These are phyloP conservation scores for Alternaria longipes DNA, from an alignment of 2,329 filamentous ascomycete genomes.

Conservation along the genomic window DNA sequence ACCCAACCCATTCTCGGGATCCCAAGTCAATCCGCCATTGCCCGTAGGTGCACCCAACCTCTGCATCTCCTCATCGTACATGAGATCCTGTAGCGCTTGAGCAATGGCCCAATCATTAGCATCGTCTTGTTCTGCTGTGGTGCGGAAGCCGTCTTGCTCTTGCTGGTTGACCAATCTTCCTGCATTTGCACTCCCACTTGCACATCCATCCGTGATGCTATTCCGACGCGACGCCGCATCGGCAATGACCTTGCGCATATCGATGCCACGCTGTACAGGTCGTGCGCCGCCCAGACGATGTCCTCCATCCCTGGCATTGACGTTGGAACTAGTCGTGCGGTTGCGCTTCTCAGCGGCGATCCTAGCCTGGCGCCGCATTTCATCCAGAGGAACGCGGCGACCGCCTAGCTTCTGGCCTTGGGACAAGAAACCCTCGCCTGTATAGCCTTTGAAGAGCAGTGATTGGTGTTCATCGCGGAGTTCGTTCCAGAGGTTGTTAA, in stretches of 20 bases:
- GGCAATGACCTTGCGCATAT: conserved; percentile 77
- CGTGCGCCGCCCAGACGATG: conserved; percentile 74
- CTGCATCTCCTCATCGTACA: conserved; percentile 76
- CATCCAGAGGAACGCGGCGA: conserved; percentile 66
- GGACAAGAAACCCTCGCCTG: conserved; percentile 86
- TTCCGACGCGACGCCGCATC: conserved; percentile 73
- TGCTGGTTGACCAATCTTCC: conserved; percentile 73
- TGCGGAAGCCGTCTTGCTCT: conserved; percentile 76
- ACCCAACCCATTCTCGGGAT: conserved; percentile 47
- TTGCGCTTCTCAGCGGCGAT: conserved; percentile 76
- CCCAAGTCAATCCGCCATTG: conserved; percentile 49
- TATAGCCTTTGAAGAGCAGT: conserved; percentile 82
- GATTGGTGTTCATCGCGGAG: conserved; percentile 85
- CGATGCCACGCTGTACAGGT: conserved; percentile 64
- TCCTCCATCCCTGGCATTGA: conserved; percentile 63
- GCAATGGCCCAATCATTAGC: conserved; percentile 89
- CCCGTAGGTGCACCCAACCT: conserved; percentile 52
- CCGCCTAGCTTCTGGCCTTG: conserved; percentile 76
- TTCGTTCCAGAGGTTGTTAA: conserved; percentile 88
- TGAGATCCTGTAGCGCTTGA: conserved; percentile 84
- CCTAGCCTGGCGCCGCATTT: conserved; percentile 78
- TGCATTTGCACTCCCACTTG: conserved; percentile 72
- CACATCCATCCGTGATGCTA: conserved; percentile 77
- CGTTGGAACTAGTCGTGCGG: conserved; percentile 67
- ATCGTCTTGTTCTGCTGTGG: conserved; percentile 85